Conservation (phyloP, 2,329 filamentous ascomycete species). For the Trichoderma hamatum region DNA sequence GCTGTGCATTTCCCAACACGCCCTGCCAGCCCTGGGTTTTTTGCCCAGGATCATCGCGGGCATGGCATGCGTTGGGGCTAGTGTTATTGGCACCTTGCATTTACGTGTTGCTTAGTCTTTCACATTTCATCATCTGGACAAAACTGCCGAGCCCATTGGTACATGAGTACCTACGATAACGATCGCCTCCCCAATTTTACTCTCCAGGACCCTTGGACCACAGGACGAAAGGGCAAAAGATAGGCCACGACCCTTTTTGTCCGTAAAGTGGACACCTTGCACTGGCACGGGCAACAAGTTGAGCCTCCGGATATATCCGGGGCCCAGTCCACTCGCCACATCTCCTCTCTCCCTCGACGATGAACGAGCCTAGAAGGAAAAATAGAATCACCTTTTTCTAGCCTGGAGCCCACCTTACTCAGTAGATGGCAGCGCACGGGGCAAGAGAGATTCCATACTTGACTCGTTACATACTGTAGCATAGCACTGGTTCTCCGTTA, state of each 20-base stretch:
- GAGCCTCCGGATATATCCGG: conserved; percentile 25
- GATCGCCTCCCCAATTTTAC: background rate
- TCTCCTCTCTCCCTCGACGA: background rate
- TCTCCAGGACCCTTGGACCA: background rate
- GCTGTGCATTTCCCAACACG: background rate
- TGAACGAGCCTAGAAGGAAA: conserved; percentile 4
- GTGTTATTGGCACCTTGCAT: conserved; percentile 1
- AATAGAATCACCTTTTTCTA: conserved; percentile 1
- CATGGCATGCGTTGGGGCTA: conserved; percentile 16
- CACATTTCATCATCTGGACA: background rate
- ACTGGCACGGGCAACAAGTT: conserved; percentile 8
- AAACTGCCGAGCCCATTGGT: background rate
- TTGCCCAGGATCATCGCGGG: conserved; percentile 1
- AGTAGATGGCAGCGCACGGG: conserved; percentile 2
- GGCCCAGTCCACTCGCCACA: background rate
- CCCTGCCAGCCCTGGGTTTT: background rate
- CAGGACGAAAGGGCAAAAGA: background rate
- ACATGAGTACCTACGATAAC: background rate
- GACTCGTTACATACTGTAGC: background rate
- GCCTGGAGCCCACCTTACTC: background rate
- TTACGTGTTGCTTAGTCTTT: background rate
- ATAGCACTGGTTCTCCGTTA: background rate
- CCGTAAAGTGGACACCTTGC: background rate
- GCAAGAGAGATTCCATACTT: background rate
- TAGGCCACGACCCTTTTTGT: background rate